A percentile compares a stretch with the other conserved stretches of the same genome.
These are phyloP conservation scores for Puccinia horiana DNA, from an alignment of 1,284 basidiomycete genomes.

Conservation along the genomic window DNA sequence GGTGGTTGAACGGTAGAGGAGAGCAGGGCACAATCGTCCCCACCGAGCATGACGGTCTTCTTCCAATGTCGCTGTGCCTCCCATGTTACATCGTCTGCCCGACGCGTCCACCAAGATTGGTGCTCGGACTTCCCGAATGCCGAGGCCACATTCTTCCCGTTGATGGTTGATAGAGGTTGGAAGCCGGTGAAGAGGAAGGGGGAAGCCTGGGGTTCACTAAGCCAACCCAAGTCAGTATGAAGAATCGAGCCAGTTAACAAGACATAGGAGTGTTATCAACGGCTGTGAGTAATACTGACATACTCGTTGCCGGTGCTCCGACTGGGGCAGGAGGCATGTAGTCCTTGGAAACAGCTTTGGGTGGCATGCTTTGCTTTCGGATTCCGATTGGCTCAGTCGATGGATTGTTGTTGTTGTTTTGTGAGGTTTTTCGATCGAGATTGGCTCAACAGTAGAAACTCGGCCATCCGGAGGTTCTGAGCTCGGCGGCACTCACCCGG, in stretches of 20 bases:
- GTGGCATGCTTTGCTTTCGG: background rate
- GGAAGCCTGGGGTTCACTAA: slow-evolving; percentile 8
- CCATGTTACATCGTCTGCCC: slow-evolving; percentile 45
- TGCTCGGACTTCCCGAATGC: slow-evolving; percentile 49
- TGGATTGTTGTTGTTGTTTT: too few relatives aligned
- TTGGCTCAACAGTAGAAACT: too few relatives aligned
- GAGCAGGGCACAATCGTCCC: slow-evolving; percentile 26
- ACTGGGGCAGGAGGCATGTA: background rate
- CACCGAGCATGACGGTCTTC: slow-evolving; percentile 48
- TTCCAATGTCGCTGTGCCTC: slow-evolving; percentile 49
- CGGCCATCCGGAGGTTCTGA: too few relatives aligned
- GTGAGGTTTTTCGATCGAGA: too few relatives aligned
- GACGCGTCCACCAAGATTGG: slow-evolving; percentile 50
- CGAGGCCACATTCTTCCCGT: slow-evolving; percentile 50
- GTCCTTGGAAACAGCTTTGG: slow-evolving; percentile 25
- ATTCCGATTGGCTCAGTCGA: background rate
- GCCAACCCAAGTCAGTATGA: background rate
- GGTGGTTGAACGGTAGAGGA: background rate
- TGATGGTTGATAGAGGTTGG: slow-evolving; percentile 48
- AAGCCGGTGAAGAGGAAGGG: slow-evolving; percentile 45
- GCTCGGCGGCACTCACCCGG: too few relatives aligned
- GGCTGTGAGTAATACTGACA: background rate
- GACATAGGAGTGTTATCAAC: background rate
- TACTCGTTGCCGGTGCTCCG: slow-evolving; percentile 7
- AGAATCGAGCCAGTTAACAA: background rate